Evolutionary conservation across 164 flowering plant species (phyloP).

Genomic region (Platanus orientalis): DNA sequence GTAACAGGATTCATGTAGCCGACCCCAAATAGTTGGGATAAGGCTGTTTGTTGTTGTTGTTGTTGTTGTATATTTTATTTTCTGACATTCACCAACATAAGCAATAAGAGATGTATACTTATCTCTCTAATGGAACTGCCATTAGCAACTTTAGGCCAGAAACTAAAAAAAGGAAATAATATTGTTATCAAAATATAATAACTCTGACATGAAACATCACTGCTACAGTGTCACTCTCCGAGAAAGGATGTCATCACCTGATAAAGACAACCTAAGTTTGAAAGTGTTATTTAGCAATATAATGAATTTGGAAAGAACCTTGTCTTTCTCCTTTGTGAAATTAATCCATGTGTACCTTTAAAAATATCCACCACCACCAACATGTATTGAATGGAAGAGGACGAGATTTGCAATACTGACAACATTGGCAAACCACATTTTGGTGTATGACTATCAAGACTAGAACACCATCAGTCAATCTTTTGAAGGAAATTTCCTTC

Average conservation of each 20-base stretch:
- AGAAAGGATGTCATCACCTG: not conserved
- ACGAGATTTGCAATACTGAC: conserved; percentile 18
- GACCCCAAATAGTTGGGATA: no score
- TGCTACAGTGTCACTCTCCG: not conserved
- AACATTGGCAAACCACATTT: conserved; percentile 8
- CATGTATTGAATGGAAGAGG: conserved; percentile 12
- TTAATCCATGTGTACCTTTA: conserved; percentile 14
- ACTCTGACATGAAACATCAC: not conserved
- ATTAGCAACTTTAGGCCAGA: not conserved
- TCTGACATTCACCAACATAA: not conserved
- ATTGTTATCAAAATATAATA: not conserved
- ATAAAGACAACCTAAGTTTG: not conserved
- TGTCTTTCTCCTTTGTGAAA: conserved; percentile 10
- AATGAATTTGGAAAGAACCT: no score
- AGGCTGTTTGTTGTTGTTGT: no score
- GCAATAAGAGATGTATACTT: not conserved
- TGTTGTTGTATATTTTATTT: no score
- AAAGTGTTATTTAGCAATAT: not conserved
- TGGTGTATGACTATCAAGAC: not conserved
- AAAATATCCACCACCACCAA: conserved; percentile 10
- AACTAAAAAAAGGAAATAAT: not conserved
- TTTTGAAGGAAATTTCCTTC: conserved; percentile 7
- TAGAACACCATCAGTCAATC: conserved; percentile 12
- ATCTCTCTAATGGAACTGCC: not conserved
- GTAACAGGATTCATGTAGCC: no score